Evolutionary conservation across 2,329 filamentous ascomycete species (phyloP).

Genomic region (Cryphonectria naterciae): DNA sequence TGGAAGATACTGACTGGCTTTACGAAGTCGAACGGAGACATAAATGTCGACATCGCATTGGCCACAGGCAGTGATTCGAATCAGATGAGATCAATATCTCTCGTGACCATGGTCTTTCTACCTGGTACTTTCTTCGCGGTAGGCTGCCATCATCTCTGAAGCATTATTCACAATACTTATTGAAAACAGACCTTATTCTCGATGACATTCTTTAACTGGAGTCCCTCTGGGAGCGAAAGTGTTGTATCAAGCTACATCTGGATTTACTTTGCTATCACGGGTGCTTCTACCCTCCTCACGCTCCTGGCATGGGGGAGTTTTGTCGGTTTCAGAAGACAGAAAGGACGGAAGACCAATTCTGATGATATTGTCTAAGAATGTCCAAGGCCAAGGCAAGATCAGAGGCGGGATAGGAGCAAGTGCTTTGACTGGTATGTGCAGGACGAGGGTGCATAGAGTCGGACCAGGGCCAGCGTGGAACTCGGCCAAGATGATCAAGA

Average conservation of each 20-base stretch:
- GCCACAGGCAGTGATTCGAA: constrained; percentile 35
- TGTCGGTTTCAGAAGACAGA: neutral
- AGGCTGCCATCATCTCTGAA: neutral
- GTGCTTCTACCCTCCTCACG: neutral
- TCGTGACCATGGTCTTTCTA: constrained; percentile 40
- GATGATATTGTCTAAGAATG: neutral
- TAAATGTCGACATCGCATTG: constrained; percentile 37
- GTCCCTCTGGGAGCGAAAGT: neutral
- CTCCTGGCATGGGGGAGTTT: neutral
- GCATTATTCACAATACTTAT: neutral
- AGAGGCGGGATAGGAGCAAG: no score
- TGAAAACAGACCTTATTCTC: constrained; percentile 34
- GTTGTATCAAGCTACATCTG: constrained; percentile 33
- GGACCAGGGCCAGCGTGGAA: no score
- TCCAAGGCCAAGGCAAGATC: neutral
- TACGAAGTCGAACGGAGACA: constrained; percentile 36
- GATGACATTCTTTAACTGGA: constrained; percentile 36
- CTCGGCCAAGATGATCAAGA: neutral
- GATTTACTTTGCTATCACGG: constrained; percentile 28
- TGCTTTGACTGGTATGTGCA: no score
- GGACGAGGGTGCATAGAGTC: no score
- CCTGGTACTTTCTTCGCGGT: constrained; percentile 39
- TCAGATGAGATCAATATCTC: constrained; percentile 37
- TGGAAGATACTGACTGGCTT: neutral
- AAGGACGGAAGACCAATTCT: neutral